Conservation (phyloP, 768 basidiomycete genomes). For the Brasilioporus rufonigricans region DNA sequence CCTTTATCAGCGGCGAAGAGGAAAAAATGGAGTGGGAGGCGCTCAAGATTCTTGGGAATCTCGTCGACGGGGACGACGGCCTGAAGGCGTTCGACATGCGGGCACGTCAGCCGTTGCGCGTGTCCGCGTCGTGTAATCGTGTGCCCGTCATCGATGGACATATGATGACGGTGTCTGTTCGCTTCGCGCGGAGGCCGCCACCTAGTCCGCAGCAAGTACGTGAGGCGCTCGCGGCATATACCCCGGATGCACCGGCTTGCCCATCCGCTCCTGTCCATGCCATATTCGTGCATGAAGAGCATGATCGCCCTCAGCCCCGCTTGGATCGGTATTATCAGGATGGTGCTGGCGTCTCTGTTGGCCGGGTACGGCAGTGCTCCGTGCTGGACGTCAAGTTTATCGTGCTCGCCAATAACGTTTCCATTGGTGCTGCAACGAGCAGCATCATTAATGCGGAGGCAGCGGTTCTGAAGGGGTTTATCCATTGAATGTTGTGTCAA, state of each 20-base stretch:
- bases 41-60: constrained; percentile 90
- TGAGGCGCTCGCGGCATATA: constrained; percentile 72
- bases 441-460: constrained; percentile 96
- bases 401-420: constrained; percentile 82
- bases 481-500: constrained; percentile 15
- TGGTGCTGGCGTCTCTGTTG: constrained; percentile 75
- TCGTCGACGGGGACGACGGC: constrained; percentile 55
- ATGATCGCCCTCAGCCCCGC: constrained; percentile 91
- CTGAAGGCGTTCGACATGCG: constrained; percentile 81
- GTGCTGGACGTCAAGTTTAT: too few species aligned
- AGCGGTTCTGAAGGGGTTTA: constrained; percentile 76
- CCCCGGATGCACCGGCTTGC: constrained; percentile 72
- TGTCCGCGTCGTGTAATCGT: constrained; percentile 92
- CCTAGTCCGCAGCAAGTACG: constrained; percentile 87
- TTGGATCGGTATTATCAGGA: constrained; percentile 87
- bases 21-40: constrained; percentile 99
- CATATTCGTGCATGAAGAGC: constrained; percentile 89
- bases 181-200: constrained; percentile 75
- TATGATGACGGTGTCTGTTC: constrained; percentile 84
- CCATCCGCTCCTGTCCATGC: constrained; percentile 85
- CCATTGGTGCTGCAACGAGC: constrained; percentile 94
- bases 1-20: constrained; percentile 90
- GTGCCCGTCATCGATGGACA: constrained; percentile 97
- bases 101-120: constrained; percentile 70
- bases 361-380: constrained; percentile 26